Percentiles rank a stretch among this genome's conserved stretches.
phyloP scores from a whole-genome alignment of 805 yeast species.

The Ogataea nonfermentans region DNA sequence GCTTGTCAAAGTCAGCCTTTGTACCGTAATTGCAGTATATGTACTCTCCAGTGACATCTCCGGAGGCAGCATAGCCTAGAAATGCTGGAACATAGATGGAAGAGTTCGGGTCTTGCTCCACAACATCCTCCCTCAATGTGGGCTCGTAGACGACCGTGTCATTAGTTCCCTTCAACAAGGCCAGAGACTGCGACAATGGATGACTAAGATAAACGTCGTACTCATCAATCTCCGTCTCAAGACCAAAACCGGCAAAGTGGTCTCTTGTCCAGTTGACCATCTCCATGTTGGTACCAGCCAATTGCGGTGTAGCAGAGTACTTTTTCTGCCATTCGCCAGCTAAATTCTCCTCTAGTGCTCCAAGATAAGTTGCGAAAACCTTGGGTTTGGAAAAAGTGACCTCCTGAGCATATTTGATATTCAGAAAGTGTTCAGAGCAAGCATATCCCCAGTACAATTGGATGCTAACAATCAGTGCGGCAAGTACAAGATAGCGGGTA shows the following conservation, averaged over 20 bases:
- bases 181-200: constrained; percentile 55
- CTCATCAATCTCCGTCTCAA: constrained; percentile 49
- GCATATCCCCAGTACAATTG: constrained; percentile 1
- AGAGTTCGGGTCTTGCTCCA: constrained; percentile 49
- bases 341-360: constrained; percentile 32
- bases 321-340: constrained; percentile 54
- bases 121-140: constrained; percentile 48
- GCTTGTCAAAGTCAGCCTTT: constrained; percentile 51
- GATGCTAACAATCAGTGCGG: background rate
- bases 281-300: constrained; percentile 49
- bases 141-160: constrained; percentile 46
- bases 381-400: background rate
- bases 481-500: background rate
- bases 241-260: constrained; percentile 60
- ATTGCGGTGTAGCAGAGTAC: constrained; percentile 54
- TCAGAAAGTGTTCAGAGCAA: constrained; percentile 3
- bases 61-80: constrained; percentile 73
- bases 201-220: constrained; percentile 64
- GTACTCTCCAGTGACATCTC: constrained; percentile 65
- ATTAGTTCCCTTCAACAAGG: constrained; percentile 33
- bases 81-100: constrained; percentile 61
- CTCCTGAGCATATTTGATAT: background rate
- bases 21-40: constrained; percentile 72
- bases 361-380: constrained; percentile 18
- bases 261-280: constrained; percentile 58